A percentile compares a stretch with the other conserved stretches of the same genome.
Evolutionary conservation across 78 protist genomes (phyloP).

Genomic region (Speleostelium caveatum): DNA sequence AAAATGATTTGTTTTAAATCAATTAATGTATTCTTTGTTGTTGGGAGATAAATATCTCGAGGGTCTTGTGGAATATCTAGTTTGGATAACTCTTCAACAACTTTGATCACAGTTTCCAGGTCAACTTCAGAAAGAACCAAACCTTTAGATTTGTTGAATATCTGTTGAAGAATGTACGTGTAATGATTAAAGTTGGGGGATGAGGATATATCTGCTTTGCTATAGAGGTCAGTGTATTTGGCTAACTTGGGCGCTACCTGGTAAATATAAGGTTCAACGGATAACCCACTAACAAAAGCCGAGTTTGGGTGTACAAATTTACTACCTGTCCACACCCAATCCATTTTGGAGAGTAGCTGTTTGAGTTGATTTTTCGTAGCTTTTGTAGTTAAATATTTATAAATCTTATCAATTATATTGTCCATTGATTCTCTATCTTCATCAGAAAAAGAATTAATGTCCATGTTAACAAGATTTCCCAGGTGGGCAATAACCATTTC

Average conservation of each 20-base stretch:
- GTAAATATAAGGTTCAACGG: constrained; percentile 17
- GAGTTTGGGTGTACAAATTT: background rate
- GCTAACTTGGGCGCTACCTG: background rate
- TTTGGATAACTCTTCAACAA: background rate
- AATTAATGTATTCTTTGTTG: background rate
- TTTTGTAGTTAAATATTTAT: background rate
- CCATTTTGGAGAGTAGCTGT: background rate
- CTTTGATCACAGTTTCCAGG: background rate
- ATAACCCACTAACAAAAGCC: background rate
- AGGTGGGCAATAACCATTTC: constrained; percentile 1
- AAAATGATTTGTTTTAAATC: background rate
- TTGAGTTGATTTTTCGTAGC: background rate
- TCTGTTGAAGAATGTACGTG: background rate
- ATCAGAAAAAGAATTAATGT: background rate
- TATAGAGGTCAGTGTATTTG: background rate
- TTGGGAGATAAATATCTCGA: background rate
- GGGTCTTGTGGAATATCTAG: background rate
- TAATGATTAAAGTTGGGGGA: background rate
- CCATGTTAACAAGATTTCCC: background rate
- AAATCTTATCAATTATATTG: background rate
- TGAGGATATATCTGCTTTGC: background rate
- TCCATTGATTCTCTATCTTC: background rate
- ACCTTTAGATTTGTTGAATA: background rate
- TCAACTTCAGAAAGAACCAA: background rate
- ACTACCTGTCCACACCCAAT: background rate